These are phyloP conservation scores for Calonectria pauciramosa DNA, from an alignment of 2,329 filamentous ascomycete genomes.

Conservation along the genomic window DNA sequence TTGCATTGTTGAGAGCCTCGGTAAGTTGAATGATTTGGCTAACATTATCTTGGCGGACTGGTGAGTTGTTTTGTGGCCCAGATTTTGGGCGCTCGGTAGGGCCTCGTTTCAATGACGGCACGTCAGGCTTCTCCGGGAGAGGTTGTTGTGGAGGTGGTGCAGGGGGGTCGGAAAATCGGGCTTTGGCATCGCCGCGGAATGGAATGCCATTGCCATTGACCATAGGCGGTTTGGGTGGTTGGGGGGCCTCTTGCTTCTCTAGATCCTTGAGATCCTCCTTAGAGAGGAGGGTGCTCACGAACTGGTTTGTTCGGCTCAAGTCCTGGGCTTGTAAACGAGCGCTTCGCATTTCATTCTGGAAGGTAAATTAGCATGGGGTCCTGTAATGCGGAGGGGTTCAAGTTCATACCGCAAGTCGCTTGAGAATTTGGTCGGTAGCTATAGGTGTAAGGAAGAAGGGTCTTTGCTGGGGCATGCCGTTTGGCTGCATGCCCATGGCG, in stretches of 20 bases:
- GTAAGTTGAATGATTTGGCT: constrained; percentile 88
- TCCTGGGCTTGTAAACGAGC: constrained; percentile 91
- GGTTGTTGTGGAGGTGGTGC: constrained; percentile 95
- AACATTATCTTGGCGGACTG: constrained; percentile 69
- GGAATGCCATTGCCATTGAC: constrained; percentile 66
- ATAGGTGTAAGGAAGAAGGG: constrained; percentile 91
- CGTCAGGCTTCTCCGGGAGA: constrained; percentile 92
- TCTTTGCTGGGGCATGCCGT: constrained; percentile 78
- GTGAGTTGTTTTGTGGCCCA: constrained; percentile 66
- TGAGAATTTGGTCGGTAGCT: constrained; percentile 95
- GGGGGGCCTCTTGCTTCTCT: constrained; percentile 64
- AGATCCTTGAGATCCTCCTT: constrained; percentile 76
- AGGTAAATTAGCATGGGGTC: constrained; percentile 37
- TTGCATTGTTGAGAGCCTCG: constrained; percentile 86
- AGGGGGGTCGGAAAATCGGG: constrained; percentile 91
- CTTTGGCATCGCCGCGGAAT: constrained; percentile 81
- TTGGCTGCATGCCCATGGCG: constrained; percentile 64
- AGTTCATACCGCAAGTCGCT: constrained; percentile 60
- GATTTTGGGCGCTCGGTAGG: constrained; percentile 82
- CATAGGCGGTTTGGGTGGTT: constrained; percentile 63
- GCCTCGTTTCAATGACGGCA: constrained; percentile 78
- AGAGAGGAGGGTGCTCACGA: constrained; percentile 81
- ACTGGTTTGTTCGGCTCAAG: constrained; percentile 84
- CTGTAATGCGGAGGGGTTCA: not conserved
- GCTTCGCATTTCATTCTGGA: constrained; percentile 88